A percentile compares a stretch with the other conserved stretches of the same genome.
Evolutionary conservation across 257 asterid genomes (phyloP).

Genomic region (Linaria vulgaris): DNA sequence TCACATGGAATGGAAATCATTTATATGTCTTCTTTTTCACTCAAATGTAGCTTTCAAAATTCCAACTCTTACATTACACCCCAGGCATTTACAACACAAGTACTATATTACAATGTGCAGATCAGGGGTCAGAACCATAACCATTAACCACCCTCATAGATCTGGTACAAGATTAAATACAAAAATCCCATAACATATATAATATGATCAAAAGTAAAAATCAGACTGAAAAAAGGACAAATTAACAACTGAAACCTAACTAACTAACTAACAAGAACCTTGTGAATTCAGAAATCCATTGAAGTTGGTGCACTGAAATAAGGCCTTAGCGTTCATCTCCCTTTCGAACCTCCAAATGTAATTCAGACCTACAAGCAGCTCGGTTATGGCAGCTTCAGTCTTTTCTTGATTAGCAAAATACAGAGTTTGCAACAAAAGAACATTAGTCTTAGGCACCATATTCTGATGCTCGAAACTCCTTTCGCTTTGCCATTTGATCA

Average conservation of each 20-base stretch:
- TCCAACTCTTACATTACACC: conserved; percentile 23
- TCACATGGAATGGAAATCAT: conserved; percentile 45
- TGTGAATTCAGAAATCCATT: conserved; percentile 42
- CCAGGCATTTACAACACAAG: conserved; percentile 46
- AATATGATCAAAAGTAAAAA: conserved; percentile 29
- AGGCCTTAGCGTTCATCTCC: conserved; percentile 86
- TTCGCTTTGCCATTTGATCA: conserved; percentile 97
- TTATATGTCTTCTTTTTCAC: not conserved
- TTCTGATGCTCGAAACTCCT: conserved; percentile 92
- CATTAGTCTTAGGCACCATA: conserved; percentile 58
- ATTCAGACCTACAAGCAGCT: conserved; percentile 86
- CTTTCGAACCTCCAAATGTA: conserved; percentile 96
- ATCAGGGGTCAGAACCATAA: conserved; percentile 42
- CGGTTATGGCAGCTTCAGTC: conserved; percentile 96
- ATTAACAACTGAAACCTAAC: not conserved
- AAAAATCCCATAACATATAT: conserved; percentile 24
- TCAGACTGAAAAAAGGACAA: conserved; percentile 3
- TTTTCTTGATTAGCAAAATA: conserved; percentile 77
- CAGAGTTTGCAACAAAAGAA: conserved; percentile 67
- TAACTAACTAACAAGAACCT: conserved; percentile 20
- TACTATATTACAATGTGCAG: conserved; percentile 48
- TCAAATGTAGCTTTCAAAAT: conserved; percentile 5
- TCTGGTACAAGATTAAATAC: conserved; percentile 32
- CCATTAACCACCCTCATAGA: conserved; percentile 42
- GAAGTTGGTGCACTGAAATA: conserved; percentile 52